These are phyloP conservation scores for Cladorrhinum sp. DNA, from an alignment of 2,329 filamentous ascomycete genomes.

Conservation along the genomic window DNA sequence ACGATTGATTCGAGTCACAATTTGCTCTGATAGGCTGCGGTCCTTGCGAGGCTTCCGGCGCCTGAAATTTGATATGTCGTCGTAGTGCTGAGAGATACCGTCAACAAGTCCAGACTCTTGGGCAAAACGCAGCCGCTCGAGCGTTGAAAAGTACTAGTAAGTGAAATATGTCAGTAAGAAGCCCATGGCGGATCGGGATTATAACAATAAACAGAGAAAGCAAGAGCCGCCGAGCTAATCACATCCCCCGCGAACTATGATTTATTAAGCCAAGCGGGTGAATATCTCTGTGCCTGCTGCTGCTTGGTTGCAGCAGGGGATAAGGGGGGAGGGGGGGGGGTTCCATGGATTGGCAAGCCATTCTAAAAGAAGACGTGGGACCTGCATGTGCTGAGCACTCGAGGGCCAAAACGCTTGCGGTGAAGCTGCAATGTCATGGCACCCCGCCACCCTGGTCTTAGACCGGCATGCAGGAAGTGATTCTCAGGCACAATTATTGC, in stretches of 20 bases:
- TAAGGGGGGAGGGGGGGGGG: slow-evolving; percentile 2
- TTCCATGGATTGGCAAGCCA: slow-evolving; percentile 12
- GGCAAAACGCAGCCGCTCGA: slow-evolving; percentile 67
- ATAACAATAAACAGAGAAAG: slow-evolving; percentile 4
- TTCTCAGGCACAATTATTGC: slow-evolving; percentile 8
- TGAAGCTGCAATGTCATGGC: slow-evolving; percentile 21
- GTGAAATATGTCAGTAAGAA: slow-evolving; percentile 23
- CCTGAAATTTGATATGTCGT: slow-evolving; percentile 34
- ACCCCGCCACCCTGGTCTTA: slow-evolving; percentile 4
- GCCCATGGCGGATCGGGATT: slow-evolving; percentile 7
- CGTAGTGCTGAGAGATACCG: slow-evolving; percentile 37
- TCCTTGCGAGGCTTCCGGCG: slow-evolving; percentile 31
- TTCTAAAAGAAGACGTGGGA: slow-evolving; percentile 22
- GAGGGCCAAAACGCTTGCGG: slow-evolving; percentile 22
- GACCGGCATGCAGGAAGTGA: neutral
- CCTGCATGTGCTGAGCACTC: slow-evolving; percentile 25
- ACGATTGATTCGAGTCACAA: slow-evolving; percentile 31
- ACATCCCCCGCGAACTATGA: slow-evolving; percentile 11
- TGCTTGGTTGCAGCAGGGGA: slow-evolving; percentile 7
- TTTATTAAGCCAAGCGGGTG: slow-evolving; percentile 21
- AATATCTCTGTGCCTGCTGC: neutral
- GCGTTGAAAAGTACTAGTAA: slow-evolving; percentile 66
- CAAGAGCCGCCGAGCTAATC: slow-evolving; percentile 13
- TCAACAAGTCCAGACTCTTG: slow-evolving; percentile 40
- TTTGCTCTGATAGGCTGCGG: slow-evolving; percentile 32